Evolutionary conservation across 495 filamentous ascomycete genomes (phyloP), one percentile per base, ranked within the genome.

Genomic region (Patellaria atrata): DNA sequence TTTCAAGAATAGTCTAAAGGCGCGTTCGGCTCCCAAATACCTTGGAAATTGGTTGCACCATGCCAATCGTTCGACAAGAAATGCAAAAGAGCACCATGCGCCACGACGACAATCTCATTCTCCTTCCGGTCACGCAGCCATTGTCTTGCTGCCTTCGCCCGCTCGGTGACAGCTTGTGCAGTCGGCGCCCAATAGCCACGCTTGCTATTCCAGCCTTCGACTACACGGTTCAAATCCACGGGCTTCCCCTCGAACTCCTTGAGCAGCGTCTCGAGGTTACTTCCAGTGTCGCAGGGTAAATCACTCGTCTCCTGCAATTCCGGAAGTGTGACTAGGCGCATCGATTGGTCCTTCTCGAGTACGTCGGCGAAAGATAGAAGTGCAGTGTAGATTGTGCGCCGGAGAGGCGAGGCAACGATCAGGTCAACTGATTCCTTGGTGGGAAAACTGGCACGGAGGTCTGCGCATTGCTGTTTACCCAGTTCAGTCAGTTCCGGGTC

Each of bases 41-140:
- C 77, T 36, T 58, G 53, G 35, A 66, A 65, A 19, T 60, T 48
- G 27, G 63, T 64, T 43, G 67, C 60, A 9, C 73, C 79, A 28
- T 71, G 63, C 73, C 77, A 93, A 43, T 94, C 84, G 41, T 84
- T 68, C 3, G 83, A 92, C 33, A 96, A 62, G 43, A 80, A 92
- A 52, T 75, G 79, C 29, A 82, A 43, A 34, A 77, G 73, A 5
- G 71, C 73, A 5, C 79, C 79, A 45, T 84, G 79, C 2, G 75
- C 71, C 3, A 84, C 78, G n/a, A 79, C 63, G 2, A 79, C 75
- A 22, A 94, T 72, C 52, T 61, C 61, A 53, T 63, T 63, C 57
- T 68, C 62, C 24, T 57, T 61, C 61, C 40, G 64, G 19, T 53
- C 63, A 43, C 72, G 70, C 27, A 94, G 50, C 67, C 71, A 91